Percentiles rank a stretch among this genome's conserved stretches.
Evolutionary conservation across 2,329 filamentous ascomycete genomes (phyloP).

Genomic region (Elsinoe australis): DNA sequence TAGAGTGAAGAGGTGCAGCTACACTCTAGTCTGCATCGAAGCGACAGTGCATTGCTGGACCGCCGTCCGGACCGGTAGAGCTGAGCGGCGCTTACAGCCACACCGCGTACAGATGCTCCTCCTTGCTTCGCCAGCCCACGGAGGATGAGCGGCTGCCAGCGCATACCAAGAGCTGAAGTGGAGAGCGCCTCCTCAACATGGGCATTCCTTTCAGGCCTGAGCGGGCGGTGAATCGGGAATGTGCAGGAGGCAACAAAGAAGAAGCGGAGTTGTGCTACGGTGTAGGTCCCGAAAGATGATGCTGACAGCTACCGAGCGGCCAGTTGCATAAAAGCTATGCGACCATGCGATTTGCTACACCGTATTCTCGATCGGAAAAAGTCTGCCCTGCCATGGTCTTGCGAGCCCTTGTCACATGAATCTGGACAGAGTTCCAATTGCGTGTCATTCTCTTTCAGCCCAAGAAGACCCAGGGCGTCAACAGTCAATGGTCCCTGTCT

Average conservation of each 20-base stretch:
- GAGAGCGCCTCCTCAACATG: no score
- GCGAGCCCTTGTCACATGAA: not conserved
- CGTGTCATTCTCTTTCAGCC: conserved; percentile 5
- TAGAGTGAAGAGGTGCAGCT: not conserved
- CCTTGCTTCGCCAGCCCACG: not conserved
- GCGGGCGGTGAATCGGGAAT: conserved; percentile 3
- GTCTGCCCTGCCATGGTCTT: not conserved
- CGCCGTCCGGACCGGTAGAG: conserved; percentile 1
- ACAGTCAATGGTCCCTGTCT: conserved; percentile 12
- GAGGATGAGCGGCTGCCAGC: not conserved
- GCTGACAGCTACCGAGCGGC: not conserved
- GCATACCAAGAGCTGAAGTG: not conserved
- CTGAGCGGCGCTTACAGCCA: conserved; percentile 14
- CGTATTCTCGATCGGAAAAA: not conserved
- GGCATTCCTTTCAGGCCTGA: not conserved
- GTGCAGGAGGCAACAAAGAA: not conserved
- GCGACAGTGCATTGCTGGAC: no score
- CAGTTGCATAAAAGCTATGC: not conserved
- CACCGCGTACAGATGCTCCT: conserved; percentile 9
- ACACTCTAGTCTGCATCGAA: not conserved
- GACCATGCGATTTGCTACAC: not conserved
- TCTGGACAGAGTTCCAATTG: not conserved
- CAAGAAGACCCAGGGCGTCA: conserved; percentile 14
- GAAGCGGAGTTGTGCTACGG: not conserved
- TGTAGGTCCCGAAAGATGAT: not conserved